A percentile compares a stretch with the other conserved stretches of the same genome.
phyloP scores from a whole-genome alignment of 2,329 filamentous ascomycete genomes.

The Cryphonectria nitschkei region DNA sequence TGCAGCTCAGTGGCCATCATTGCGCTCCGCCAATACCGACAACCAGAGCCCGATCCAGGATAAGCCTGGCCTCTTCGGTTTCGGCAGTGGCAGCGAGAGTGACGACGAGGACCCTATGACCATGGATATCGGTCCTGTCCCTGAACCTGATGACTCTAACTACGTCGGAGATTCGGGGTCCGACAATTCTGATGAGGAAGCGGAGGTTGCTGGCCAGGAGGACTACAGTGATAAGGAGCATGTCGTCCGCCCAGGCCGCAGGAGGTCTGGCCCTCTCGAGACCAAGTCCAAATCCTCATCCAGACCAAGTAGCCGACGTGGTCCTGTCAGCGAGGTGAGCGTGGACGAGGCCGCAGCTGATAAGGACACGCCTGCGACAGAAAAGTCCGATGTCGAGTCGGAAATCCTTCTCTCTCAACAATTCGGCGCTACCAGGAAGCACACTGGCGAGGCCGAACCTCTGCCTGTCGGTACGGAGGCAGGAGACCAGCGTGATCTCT shows the following conservation, averaged over 20 bases:
- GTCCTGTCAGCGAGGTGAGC: conserved; percentile 1
- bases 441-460: neutral
- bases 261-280: too few species aligned
- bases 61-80: conserved; percentile 7
- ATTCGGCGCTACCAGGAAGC: neutral
- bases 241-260: neutral
- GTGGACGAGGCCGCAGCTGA: neutral
- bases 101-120: conserved; percentile 25
- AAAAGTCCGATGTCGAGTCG: neutral
- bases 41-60: conserved; percentile 22
- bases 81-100: conserved; percentile 13
- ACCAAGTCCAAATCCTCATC: neutral
- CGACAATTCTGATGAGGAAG: conserved; percentile 7
- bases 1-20: conserved; percentile 16
- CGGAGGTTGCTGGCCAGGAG: neutral
- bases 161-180: conserved; percentile 22
- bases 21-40: conserved; percentile 24
- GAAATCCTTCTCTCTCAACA: neutral
- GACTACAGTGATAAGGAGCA: conserved; percentile 7
- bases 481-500: neutral
- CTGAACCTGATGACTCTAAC: conserved; percentile 22
- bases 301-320: conserved; percentile 6
- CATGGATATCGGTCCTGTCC: conserved; percentile 24
- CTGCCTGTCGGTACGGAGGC: neutral
- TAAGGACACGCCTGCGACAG: neutral